These are phyloP conservation scores for Canavalia gladiata DNA, from an alignment of 306 rosid genomes.

Conservation along the genomic window DNA sequence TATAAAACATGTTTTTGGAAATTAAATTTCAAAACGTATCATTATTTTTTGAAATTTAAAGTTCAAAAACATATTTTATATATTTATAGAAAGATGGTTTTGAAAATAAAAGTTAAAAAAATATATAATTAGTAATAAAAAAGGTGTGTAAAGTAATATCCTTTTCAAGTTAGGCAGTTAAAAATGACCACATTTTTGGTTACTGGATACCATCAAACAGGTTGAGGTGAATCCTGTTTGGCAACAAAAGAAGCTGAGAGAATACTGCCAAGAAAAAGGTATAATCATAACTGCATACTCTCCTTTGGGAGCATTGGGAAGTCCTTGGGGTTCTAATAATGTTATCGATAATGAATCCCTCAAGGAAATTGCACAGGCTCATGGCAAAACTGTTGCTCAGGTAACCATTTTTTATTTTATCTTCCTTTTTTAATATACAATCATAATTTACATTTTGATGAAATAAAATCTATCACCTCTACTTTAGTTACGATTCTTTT, in stretches of 20 bases:
- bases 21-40: no score
- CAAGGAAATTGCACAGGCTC: slow-evolving; percentile 49
- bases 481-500: no score
- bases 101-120: no score
- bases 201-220: slow-evolving; percentile 41
- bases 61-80: no score
- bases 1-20: no score
- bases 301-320: slow-evolving; percentile 60
- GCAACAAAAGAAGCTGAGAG: slow-evolving; percentile 61
- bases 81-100: no score
- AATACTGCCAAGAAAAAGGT: slow-evolving; percentile 55
- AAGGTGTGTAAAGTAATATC: no score
- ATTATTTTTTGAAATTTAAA: no score
- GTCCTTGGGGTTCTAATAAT: slow-evolving; percentile 48
- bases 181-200: no score
- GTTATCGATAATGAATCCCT: slow-evolving; percentile 54
- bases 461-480: background rate
- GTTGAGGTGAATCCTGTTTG: slow-evolving; percentile 58
- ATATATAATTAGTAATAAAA: no score
- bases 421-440: background rate
- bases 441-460: background rate
- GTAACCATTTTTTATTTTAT: slow-evolving; percentile 31
- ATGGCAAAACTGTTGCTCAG: slow-evolving; percentile 58
- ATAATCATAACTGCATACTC: slow-evolving; percentile 61
- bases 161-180: no score